A percentile compares a stretch with the other conserved stretches of the same genome.
These are phyloP conservation scores for Solanum pimpinellifolium DNA, from an alignment of 257 asterid species.

Conservation along the genomic window DNA sequence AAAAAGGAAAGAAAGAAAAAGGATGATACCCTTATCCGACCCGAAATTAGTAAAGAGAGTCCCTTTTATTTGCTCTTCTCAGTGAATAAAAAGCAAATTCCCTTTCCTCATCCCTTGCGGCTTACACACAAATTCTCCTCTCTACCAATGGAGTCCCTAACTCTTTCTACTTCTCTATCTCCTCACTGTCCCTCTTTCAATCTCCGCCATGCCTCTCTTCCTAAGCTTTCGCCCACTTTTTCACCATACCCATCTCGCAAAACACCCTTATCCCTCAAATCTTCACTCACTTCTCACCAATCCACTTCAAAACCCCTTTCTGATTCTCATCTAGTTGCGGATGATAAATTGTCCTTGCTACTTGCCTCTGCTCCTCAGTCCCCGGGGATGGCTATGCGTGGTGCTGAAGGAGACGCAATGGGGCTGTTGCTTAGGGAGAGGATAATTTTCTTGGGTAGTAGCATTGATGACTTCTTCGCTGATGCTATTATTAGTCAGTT, in stretches of 20 bases:
- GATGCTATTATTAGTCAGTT: constrained; percentile 86
- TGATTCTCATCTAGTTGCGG: not conserved
- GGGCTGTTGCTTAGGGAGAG: constrained; percentile 82
- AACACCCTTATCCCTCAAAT: constrained; percentile 5
- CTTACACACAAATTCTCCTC: not conserved
- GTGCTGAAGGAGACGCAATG: constrained; percentile 71
- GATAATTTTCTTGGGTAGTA: constrained; percentile 72
- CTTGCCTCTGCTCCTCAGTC: constrained; percentile 33
- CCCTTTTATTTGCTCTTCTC: not conserved
- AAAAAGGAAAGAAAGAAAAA: too few relatives aligned
- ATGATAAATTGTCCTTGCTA: constrained; percentile 26
- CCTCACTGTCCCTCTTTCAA: not conserved
- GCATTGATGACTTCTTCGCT: constrained; percentile 74
- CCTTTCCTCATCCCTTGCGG: not conserved
- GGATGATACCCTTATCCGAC: not conserved
- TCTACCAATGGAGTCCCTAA: constrained; percentile 41
- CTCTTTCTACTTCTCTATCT: constrained; percentile 43
- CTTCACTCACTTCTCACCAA: constrained; percentile 13
- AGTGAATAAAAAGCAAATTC: not conserved
- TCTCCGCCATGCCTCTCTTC: not conserved
- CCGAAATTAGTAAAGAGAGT: not conserved
- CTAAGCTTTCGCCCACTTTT: not conserved
- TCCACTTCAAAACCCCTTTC: constrained; percentile 5
- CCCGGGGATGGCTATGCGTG: constrained; percentile 57
- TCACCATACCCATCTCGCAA: constrained; percentile 5